A percentile compares a stretch with the other conserved stretches of the same genome.
Evolutionary conservation across 2,329 filamentous ascomycete species (phyloP).

Genomic region (Fusarium sp.): DNA sequence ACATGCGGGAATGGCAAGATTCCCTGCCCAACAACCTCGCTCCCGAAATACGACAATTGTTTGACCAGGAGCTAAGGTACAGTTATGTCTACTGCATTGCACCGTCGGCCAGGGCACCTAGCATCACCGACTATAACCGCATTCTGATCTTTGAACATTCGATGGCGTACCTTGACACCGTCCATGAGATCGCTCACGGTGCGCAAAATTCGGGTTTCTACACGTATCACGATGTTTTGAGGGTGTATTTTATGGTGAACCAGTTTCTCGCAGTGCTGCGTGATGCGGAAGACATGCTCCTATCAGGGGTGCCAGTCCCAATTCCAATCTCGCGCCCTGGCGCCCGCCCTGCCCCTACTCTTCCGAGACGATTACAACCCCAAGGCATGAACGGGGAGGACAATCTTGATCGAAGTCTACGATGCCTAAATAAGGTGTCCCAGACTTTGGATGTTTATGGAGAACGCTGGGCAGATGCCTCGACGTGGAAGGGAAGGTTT

Average conservation of each 20-base stretch:
- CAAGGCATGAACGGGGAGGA: slow-evolving; percentile 59
- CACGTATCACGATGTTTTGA: slow-evolving; percentile 89
- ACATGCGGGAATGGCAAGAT: slow-evolving; percentile 86
- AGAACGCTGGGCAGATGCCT: slow-evolving; percentile 71
- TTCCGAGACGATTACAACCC: slow-evolving; percentile 62
- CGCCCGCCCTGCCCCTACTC: slow-evolving; percentile 66
- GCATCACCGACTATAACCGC: slow-evolving; percentile 82
- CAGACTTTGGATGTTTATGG: slow-evolving; percentile 71
- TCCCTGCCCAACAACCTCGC: slow-evolving; percentile 78
- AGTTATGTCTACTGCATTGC: slow-evolving; percentile 92
- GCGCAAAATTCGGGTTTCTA: slow-evolving; percentile 76
- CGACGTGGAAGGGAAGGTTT: slow-evolving; percentile 68
- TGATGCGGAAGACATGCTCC: slow-evolving; percentile 70
- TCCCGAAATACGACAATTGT: slow-evolving; percentile 78
- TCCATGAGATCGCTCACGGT: slow-evolving; percentile 77
- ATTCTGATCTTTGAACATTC: slow-evolving; percentile 88
- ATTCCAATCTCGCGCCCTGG: slow-evolving; percentile 63
- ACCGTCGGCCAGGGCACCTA: slow-evolving; percentile 80
- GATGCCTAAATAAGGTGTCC: slow-evolving; percentile 68
- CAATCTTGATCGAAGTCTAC: slow-evolving; percentile 70
- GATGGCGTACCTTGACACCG: slow-evolving; percentile 83
- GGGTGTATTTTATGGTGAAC: slow-evolving; percentile 82
- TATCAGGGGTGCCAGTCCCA: slow-evolving; percentile 65
- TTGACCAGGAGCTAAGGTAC: slow-evolving; percentile 91
- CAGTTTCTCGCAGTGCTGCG: slow-evolving; percentile 75